Evolutionary conservation across 108 stramenopile genomes (phyloP).

Genomic region (Conticribra weissflogii): DNA sequence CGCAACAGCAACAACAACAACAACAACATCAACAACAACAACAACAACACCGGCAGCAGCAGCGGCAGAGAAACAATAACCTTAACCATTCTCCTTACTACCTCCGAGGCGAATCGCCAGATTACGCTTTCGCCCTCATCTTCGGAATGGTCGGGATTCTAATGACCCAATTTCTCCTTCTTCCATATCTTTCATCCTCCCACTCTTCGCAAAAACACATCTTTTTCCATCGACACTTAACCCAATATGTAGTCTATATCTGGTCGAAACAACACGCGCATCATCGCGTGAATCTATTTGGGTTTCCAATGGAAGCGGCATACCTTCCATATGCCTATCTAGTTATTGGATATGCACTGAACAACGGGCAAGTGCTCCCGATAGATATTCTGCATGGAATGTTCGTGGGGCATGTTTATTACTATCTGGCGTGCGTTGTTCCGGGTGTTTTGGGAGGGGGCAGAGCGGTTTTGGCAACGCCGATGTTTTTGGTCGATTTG

Average conservation of each 20-base stretch:
- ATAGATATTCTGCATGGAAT: conserved; percentile 55
- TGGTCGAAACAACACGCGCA: conserved; percentile 45
- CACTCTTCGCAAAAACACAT: conserved; percentile 8
- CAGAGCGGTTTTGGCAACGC: conserved; percentile 27
- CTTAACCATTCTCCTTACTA: conserved; percentile 27
- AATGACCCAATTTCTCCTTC: conserved; percentile 18
- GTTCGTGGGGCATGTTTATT: conserved; percentile 55
- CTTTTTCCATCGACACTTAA: conserved; percentile 37
- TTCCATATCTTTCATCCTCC: conserved; percentile 18
- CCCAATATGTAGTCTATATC: conserved; percentile 32
- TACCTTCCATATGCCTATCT: conserved; percentile 40
- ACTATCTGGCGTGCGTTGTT: conserved; percentile 50
- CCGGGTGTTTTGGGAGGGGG: conserved; percentile 41
- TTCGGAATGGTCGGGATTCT: conserved; percentile 35
- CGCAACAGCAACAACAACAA: background rate
- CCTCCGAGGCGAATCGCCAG: conserved; percentile 29
- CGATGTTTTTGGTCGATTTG: conserved; percentile 30
- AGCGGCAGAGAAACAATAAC: background rate
- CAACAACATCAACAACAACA: too few relatives aligned
- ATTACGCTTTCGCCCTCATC: conserved; percentile 30
- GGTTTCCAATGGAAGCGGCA: conserved; percentile 25
- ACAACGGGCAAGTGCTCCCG: conserved; percentile 34
- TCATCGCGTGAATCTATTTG: conserved; percentile 33
- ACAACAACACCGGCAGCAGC: background rate
- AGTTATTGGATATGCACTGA: conserved; percentile 34